Conservation (phyloP, 2,329 filamentous ascomycete genomes). For the Hirsutella thompsonii region DNA sequence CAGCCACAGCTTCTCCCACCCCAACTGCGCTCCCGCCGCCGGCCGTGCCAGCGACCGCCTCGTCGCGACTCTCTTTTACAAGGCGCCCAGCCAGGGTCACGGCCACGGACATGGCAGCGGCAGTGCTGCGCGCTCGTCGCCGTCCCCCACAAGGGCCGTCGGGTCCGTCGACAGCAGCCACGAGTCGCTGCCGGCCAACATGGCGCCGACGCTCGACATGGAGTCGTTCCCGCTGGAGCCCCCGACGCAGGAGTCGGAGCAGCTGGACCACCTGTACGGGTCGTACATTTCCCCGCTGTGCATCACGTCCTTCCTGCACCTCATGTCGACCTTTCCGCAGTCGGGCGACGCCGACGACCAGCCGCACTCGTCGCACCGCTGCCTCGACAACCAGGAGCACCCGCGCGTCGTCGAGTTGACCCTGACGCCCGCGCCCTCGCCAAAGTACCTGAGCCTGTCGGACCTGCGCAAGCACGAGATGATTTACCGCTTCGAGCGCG, state of each 20-base stretch:
- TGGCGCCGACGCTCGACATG: constrained; percentile 45
- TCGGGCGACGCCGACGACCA: constrained; percentile 36
- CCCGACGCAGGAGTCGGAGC: constrained; percentile 38
- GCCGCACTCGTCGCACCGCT: constrained; percentile 48
- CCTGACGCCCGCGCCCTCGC: constrained; percentile 45
- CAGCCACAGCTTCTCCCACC: constrained; percentile 48
- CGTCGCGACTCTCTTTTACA: constrained; percentile 53
- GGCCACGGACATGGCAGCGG: no score
- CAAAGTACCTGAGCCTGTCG: constrained; percentile 50
- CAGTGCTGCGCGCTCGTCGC: constrained; percentile 7
- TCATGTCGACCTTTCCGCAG: constrained; percentile 50
- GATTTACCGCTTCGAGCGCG: constrained; percentile 72
- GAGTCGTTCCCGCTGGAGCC: constrained; percentile 49
- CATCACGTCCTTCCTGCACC: constrained; percentile 51
- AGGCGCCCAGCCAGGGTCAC: constrained; percentile 16
- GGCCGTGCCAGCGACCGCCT: constrained; percentile 37
- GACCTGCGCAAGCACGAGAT: constrained; percentile 70
- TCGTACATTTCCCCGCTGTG: constrained; percentile 53
- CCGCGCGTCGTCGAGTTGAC: constrained; percentile 55
- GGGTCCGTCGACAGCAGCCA: no score
- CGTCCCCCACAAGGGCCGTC: constrained; percentile 14
- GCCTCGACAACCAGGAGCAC: constrained; percentile 45
- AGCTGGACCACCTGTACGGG: constrained; percentile 52
- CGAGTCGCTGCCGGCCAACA: constrained; percentile 32
- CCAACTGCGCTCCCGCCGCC: constrained; percentile 43